These are phyloP conservation scores for Aaosphaeria pasadenensis DNA, from an alignment of 2,329 filamentous ascomycete genomes.

Conservation along the genomic window DNA sequence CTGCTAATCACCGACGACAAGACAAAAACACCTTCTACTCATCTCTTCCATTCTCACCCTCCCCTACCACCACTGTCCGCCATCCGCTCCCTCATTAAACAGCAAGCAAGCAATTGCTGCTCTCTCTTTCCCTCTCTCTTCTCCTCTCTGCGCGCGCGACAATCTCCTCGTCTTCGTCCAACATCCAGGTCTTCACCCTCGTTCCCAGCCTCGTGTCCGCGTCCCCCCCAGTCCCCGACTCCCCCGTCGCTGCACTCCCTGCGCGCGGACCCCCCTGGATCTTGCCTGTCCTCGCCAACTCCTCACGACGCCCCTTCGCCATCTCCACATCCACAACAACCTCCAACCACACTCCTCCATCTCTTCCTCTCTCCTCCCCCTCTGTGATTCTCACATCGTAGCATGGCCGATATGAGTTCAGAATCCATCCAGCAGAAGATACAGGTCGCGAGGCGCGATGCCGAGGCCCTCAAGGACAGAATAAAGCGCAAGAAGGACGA, in stretches of 20 bases:
- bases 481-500: conserved; percentile 99
- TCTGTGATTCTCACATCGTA: conserved; percentile 8
- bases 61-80: conserved; percentile 16
- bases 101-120: conserved; percentile 9
- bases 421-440: conserved; percentile 61
- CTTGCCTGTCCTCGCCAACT: conserved; percentile 16
- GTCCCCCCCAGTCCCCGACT: conserved; percentile 13
- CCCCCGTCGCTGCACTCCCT: conserved; percentile 20
- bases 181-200: conserved; percentile 9
- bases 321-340: conserved; percentile 8
- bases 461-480: conserved; percentile 93
- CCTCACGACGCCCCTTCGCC: background rate
- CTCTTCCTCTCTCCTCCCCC: background rate
- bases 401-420: conserved; percentile 50
- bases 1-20: conserved; percentile 8
- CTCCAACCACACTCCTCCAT: conserved; percentile 4
- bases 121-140: conserved; percentile 4
- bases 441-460: conserved; percentile 96
- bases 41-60: conserved; percentile 23
- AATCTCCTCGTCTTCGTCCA: conserved; percentile 13
- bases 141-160: conserved; percentile 20
- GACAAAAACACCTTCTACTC: too few relatives aligned
- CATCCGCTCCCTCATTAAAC: background rate
- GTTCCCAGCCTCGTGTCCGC: background rate
- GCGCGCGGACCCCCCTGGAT: conserved; percentile 31